These are phyloP conservation scores for Nephromyces sp. DNA, from an alignment of 169 alveolate species.

Conservation along the genomic window DNA sequence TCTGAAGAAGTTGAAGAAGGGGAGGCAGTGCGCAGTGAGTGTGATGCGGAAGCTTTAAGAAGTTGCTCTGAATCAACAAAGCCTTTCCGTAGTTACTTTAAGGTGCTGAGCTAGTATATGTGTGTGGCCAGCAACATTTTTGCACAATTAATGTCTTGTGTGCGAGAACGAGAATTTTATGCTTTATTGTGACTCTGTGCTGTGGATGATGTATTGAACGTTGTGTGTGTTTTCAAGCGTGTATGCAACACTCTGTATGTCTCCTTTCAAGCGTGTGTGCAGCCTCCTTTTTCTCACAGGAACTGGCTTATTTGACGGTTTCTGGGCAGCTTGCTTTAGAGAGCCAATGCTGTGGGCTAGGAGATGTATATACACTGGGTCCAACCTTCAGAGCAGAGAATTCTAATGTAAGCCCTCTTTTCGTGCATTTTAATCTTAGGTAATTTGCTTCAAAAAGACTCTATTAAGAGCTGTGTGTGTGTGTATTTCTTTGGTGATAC, in stretches of 20 bases:
- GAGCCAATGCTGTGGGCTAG: conserved; percentile 79
- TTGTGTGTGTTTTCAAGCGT: background rate
- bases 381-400: conserved; percentile 98
- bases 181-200: background rate
- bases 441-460: background rate
- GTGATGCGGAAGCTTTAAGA: no score
- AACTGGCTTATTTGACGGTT: conserved; percentile 86
- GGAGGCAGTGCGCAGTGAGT: background rate
- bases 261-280: conserved; percentile 63
- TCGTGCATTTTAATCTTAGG: background rate
- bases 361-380: conserved; percentile 87
- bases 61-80: no score
- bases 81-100: no score
- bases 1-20: background rate
- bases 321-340: conserved; percentile 82
- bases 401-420: conserved; percentile 43
- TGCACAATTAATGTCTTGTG: background rate
- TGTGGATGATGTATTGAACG: background rate
- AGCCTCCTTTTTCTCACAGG: conserved; percentile 84
- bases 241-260: conserved; percentile 46
- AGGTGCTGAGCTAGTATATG: no score
- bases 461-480: no score
- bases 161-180: background rate
- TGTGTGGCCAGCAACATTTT: no score
- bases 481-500: no score